These are phyloP conservation scores for Termitomyces eurrhizus DNA, from an alignment of 768 basidiomycete species.

Conservation along the genomic window DNA sequence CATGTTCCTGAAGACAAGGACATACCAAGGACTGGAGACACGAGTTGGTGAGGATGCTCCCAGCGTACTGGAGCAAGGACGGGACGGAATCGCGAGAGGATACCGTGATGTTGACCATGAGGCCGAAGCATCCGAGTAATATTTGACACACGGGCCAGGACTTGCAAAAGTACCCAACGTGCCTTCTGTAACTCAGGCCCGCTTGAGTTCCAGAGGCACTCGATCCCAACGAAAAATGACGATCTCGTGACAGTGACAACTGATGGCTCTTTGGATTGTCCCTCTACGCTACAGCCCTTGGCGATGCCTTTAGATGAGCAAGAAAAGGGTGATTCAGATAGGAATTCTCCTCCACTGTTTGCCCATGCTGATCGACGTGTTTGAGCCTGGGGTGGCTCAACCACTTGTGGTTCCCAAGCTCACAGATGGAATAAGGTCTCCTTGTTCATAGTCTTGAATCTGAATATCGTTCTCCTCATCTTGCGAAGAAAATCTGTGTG, in stretches of 20 bases:
- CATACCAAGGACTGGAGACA: constrained; percentile 79
- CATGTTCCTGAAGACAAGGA: constrained; percentile 68
- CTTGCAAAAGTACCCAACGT: too few relatives aligned
- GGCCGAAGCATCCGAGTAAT: background rate
- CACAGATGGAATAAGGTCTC: background rate
- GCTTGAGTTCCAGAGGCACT: background rate
- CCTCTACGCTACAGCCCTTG: background rate
- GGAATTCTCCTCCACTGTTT: background rate
- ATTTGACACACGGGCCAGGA: background rate
- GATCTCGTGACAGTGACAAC: background rate
- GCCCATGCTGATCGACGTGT: too few relatives aligned
- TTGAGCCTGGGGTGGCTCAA: background rate
- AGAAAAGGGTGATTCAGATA: background rate
- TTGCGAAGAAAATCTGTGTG: background rate
- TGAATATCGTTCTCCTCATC: background rate
- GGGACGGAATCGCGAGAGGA: constrained; percentile 85
- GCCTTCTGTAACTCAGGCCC: too few relatives aligned
- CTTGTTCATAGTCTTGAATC: background rate
- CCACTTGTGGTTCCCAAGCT: background rate
- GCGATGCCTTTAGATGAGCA: background rate
- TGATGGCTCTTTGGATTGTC: background rate
- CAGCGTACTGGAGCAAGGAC: constrained; percentile 80
- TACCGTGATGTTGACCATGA: constrained; percentile 57
- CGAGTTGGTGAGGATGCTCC: constrained; percentile 77
- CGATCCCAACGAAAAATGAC: background rate